phyloP scores from a whole-genome alignment of 192 early-diverging fungal genomes.

The Podila verticillata region DNA sequence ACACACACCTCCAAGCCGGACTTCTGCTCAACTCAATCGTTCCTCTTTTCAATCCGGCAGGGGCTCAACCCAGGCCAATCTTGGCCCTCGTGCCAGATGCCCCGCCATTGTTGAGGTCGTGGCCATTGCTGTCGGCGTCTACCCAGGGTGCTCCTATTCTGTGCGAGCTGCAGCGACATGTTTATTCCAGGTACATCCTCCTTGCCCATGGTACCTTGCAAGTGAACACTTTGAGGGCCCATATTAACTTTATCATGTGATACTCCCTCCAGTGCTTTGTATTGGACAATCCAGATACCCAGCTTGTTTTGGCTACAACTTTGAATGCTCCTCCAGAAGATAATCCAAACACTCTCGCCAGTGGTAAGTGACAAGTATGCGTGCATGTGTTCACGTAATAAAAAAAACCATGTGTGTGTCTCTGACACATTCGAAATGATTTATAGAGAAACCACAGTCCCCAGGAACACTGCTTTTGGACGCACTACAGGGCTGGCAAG shows the following conservation, averaged over 20 bases:
- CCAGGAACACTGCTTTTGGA: conserved; percentile 90
- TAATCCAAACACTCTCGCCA: conserved; percentile 64
- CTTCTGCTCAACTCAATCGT: conserved; percentile 30
- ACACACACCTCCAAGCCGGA: conserved; percentile 14
- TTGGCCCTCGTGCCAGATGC: conserved; percentile 63
- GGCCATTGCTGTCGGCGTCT: conserved; percentile 73
- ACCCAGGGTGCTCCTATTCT: conserved; percentile 59
- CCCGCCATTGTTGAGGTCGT: conserved; percentile 87
- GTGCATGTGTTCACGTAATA: background rate
- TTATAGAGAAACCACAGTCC: conserved; percentile 76
- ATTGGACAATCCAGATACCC: conserved; percentile 86
- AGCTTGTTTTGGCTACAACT: conserved; percentile 87
- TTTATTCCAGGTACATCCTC: conserved; percentile 65
- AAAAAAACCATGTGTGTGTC: background rate
- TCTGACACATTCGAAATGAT: background rate
- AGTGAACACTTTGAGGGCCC: too few species aligned
- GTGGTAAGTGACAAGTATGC: conserved; percentile 55
- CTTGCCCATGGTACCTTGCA: too few species aligned
- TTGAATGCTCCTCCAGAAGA: conserved; percentile 82
- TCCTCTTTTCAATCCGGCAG: conserved; percentile 29
- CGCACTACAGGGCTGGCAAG: conserved; percentile 81
- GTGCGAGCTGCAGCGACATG: conserved; percentile 88
- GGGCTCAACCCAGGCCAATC: conserved; percentile 33
- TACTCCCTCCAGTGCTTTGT: conserved; percentile 65
- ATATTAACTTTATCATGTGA: background rate